These are phyloP conservation scores for Colletotrichum euphorbiae DNA, from an alignment of 2,329 filamentous ascomycete species.

Conservation along the genomic window DNA sequence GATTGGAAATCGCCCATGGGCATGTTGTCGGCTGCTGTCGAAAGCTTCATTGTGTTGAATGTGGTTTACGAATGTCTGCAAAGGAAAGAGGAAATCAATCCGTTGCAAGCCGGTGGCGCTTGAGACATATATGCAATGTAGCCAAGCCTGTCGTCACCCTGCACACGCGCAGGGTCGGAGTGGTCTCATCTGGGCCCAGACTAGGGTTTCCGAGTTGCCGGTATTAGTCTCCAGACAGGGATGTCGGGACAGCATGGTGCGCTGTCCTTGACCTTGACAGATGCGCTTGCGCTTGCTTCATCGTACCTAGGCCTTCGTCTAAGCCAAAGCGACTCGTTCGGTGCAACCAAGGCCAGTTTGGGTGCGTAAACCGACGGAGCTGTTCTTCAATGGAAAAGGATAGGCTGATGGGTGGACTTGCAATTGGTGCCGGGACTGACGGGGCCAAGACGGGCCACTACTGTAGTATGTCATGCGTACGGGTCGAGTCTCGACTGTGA, in stretches of 20 bases:
- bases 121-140: slow-evolving; percentile 16
- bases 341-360: slow-evolving; percentile 1
- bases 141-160: slow-evolving; percentile 28
- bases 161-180: slow-evolving; percentile 17
- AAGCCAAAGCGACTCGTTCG: slow-evolving; percentile 9
- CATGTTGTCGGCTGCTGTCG: slow-evolving; percentile 16
- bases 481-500: slow-evolving; percentile 21
- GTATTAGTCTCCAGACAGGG: slow-evolving; percentile 16
- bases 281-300: slow-evolving; percentile 27
- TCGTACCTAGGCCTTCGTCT: not conserved
- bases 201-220: slow-evolving; percentile 21
- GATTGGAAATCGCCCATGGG: slow-evolving; percentile 22
- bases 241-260: not conserved
- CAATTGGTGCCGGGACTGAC: slow-evolving; percentile 24
- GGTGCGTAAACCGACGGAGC: slow-evolving; percentile 31
- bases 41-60: slow-evolving; percentile 22
- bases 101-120: not conserved
- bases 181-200: slow-evolving; percentile 23
- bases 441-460: slow-evolving; percentile 30
- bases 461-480: slow-evolving; percentile 36
- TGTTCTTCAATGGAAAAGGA: not conserved
- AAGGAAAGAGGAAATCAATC: not conserved
- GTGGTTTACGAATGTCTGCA: not conserved
- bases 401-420: slow-evolving; percentile 14
- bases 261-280: not conserved